These are phyloP conservation scores for Trichomonas gallinae DNA, from an alignment of 208 protist genomes.

Conservation along the genomic window DNA sequence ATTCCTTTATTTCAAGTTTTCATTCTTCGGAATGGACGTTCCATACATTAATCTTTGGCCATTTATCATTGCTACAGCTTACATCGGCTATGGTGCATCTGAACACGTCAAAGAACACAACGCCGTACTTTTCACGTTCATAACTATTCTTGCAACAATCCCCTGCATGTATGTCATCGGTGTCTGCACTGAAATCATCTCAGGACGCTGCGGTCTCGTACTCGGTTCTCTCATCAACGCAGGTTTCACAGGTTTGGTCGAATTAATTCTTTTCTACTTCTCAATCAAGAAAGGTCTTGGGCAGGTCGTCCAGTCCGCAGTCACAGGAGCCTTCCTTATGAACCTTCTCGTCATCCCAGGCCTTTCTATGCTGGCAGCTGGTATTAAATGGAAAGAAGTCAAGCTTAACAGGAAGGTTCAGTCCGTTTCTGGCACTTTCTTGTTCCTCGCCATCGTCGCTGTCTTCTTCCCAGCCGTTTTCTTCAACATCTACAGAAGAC, in stretches of 20 bases:
- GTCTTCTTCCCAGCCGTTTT: slow-evolving; percentile 8
- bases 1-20: not conserved
- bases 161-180: slow-evolving; percentile 3
- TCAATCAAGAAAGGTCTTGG: not conserved
- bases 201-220: not conserved
- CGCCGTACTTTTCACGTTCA: not conserved
- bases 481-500: not conserved
- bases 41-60: not conserved
- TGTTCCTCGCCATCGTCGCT: not conserved
- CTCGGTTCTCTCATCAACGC: not conserved
- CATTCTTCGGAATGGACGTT: not conserved
- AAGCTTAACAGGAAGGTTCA: not conserved
- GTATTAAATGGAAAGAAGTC: not conserved
- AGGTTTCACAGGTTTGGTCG: not conserved
- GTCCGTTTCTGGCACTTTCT: not conserved
- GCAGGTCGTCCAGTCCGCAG: not conserved
- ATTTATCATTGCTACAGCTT: not conserved
- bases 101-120: not conserved
- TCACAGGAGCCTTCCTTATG: not conserved
- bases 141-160: not conserved
- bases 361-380: not conserved
- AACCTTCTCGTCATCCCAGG: not conserved
- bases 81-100: not conserved
- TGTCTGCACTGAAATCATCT: not conserved
- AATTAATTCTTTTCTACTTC: not conserved